These are phyloP conservation scores for Backusella parvicylindrica DNA, from an alignment of 192 early-diverging fungal genomes.

Conservation along the genomic window DNA sequence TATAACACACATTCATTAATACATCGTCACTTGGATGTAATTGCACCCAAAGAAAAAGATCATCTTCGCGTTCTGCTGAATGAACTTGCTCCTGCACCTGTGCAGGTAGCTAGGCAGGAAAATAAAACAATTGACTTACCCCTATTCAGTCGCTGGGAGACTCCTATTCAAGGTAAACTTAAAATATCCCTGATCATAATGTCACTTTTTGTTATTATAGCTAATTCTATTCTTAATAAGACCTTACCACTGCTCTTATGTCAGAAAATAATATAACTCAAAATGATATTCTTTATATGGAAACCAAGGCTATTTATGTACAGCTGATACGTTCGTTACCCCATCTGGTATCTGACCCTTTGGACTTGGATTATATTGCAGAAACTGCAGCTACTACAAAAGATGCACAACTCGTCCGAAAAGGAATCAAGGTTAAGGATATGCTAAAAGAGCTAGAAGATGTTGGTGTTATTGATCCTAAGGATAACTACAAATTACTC, in stretches of 20 bases:
- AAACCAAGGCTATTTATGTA: slow-evolving; percentile 93
- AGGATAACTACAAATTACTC: slow-evolving; percentile 77
- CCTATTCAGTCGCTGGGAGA: slow-evolving; percentile 83
- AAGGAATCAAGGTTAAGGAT: slow-evolving; percentile 94
- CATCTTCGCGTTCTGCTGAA: slow-evolving; percentile 76
- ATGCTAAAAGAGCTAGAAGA: slow-evolving; percentile 88
- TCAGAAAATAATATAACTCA: slow-evolving; percentile 88
- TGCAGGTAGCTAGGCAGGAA: slow-evolving; percentile 75
- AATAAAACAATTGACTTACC: slow-evolving; percentile 71
- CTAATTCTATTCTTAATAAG: slow-evolving; percentile 5
- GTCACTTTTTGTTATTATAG: background rate
- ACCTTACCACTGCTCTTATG: slow-evolving; percentile 59
- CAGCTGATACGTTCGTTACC: slow-evolving; percentile 91
- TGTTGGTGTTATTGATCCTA: slow-evolving; percentile 65
- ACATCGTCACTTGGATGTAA: slow-evolving; percentile 73
- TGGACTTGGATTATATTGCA: slow-evolving; percentile 70
- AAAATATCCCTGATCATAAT: background rate
- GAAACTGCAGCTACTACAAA: slow-evolving; percentile 87
- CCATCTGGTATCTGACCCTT: slow-evolving; percentile 44
- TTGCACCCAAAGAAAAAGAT: slow-evolving; percentile 78
- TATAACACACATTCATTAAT: slow-evolving; percentile 88
- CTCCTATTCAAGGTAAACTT: slow-evolving; percentile 63
- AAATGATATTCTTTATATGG: slow-evolving; percentile 93
- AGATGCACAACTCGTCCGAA: slow-evolving; percentile 84
- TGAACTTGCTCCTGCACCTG: slow-evolving; percentile 72